Percentiles rank a stretch among this genome's conserved stretches.
These are phyloP conservation scores for Isabelozyma pseudorhagii DNA, from an alignment of 805 yeast genomes.

Conservation along the genomic window DNA sequence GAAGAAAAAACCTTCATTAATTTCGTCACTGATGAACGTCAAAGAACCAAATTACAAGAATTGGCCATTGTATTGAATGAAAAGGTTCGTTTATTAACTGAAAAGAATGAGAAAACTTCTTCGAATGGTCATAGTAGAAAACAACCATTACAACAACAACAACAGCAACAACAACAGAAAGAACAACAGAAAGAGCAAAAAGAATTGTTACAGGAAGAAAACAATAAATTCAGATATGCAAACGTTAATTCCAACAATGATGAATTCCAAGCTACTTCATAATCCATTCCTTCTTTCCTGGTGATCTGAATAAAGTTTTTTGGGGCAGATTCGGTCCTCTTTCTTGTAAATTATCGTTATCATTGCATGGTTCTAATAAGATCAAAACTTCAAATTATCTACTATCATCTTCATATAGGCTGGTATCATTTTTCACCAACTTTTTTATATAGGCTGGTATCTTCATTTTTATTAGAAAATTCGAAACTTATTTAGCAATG, in stretches of 20 bases:
- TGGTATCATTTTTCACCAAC: neutral
- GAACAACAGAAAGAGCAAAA: slow-evolving; percentile 20
- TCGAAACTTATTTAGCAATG: no score
- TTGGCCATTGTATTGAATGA: slow-evolving; percentile 83
- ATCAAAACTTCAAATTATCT: neutral
- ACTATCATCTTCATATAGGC: neutral
- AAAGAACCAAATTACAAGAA: slow-evolving; percentile 81
- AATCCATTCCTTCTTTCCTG: slow-evolving; percentile 2
- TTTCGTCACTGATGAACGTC: slow-evolving; percentile 68
- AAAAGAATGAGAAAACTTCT: slow-evolving; percentile 80
- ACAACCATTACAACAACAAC: slow-evolving; percentile 36
- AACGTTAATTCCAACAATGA: slow-evolving; percentile 42
- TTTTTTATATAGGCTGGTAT: neutral
- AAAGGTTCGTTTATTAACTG: slow-evolving; percentile 71
- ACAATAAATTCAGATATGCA: slow-evolving; percentile 43
- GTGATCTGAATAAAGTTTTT: neutral
- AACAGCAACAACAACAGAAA: slow-evolving; percentile 29
- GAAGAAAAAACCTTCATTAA: slow-evolving; percentile 60
- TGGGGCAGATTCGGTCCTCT: neutral
- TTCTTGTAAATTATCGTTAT: neutral
- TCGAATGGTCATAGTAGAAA: slow-evolving; percentile 64
- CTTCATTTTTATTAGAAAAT: neutral
- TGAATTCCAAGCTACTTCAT: slow-evolving; percentile 37
- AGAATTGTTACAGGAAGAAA: slow-evolving; percentile 33
- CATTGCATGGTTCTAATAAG: neutral